These are phyloP conservation scores for Pseudopediastrum boryanum DNA, from an alignment of 139 green algal genomes.

Conservation along the genomic window DNA sequence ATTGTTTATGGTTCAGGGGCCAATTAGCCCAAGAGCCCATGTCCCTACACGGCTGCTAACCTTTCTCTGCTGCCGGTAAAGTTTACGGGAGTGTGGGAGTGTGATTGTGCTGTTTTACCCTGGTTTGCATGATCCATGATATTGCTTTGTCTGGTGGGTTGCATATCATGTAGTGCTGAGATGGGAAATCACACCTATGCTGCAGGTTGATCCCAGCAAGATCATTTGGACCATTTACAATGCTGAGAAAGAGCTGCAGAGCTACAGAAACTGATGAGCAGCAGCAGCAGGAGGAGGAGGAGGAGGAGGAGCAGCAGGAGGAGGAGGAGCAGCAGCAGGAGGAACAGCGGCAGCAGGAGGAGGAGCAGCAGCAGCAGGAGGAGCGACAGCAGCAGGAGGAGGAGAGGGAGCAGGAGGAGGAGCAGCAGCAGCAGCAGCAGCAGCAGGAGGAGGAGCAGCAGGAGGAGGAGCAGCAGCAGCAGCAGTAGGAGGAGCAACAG, in stretches of 20 bases:
- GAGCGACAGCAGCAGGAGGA: neutral
- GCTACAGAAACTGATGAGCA: too few species aligned
- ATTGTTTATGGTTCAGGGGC: too few species aligned
- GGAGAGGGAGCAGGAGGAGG: neutral
- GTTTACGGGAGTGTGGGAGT: too few species aligned
- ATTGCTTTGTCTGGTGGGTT: too few species aligned
- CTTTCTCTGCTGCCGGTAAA: too few species aligned
- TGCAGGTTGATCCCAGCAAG: conserved; percentile 79
- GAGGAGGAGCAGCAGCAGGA: neutral
- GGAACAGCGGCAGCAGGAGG: neutral
- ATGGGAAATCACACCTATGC: too few species aligned
- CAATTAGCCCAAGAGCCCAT: too few species aligned
- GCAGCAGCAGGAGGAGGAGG: neutral
- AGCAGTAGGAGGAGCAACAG: neutral
- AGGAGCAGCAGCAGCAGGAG: neutral
- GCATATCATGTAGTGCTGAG: too few species aligned
- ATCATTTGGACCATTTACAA: conserved; percentile 87
- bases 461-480: neutral
- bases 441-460: neutral
- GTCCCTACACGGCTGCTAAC: too few species aligned
- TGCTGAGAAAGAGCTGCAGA: conserved; percentile 51
- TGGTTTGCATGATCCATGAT: too few species aligned
- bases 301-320: neutral
- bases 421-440: neutral
- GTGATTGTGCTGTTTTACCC: too few species aligned